Evolutionary conservation across 2,329 filamentous ascomycete species (phyloP).

Genomic region (Fusarium poae): DNA sequence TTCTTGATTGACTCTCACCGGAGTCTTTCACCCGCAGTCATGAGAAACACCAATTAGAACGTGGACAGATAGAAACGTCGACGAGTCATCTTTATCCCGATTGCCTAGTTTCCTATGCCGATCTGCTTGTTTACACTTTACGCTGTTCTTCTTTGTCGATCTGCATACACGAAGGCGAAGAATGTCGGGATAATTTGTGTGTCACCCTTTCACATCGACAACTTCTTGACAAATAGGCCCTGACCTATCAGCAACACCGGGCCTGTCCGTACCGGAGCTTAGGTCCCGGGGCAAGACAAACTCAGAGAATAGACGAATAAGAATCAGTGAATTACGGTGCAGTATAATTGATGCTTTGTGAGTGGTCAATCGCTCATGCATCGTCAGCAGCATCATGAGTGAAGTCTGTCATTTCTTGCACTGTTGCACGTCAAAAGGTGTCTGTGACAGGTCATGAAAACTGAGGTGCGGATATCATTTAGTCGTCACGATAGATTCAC

Average conservation of each 20-base stretch:
- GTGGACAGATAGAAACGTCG: background rate
- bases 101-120: background rate
- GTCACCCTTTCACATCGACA: background rate
- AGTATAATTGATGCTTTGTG: fast-evolving
- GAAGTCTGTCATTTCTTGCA: background rate
- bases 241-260: background rate
- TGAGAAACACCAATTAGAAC: too few relatives aligned
- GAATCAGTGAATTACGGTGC: background rate
- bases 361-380: background rate
- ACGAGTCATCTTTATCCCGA: background rate
- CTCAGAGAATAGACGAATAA: background rate
- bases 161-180: background rate
- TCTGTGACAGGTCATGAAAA: background rate
- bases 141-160: background rate
- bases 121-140: background rate
- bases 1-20: background rate
- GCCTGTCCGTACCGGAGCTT: constrained; percentile 6
- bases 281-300: background rate
- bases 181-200: background rate
- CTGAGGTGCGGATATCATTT: background rate
- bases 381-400: background rate
- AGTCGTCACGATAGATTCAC: background rate
- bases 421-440: background rate
- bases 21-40: background rate
- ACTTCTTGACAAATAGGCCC: too few relatives aligned